Conservation (phyloP, 129 eudicot species). For the Rutidosis leptorrhynchoides region DNA sequence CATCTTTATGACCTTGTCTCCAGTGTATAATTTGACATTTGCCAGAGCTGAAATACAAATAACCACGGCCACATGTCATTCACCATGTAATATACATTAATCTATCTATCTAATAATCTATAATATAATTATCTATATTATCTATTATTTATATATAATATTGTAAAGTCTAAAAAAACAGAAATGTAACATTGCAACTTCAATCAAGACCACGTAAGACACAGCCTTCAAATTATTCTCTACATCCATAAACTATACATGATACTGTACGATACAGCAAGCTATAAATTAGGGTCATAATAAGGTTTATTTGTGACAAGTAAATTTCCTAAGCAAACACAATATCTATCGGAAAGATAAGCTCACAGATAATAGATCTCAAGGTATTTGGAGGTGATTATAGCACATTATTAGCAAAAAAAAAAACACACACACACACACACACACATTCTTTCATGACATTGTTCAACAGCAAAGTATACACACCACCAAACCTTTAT, state of each 20-base stretch:
- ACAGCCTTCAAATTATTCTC: neutral
- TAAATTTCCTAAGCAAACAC: neutral
- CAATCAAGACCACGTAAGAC: neutral
- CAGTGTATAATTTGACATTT: conserved; percentile 89
- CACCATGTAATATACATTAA: neutral
- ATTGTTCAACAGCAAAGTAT: neutral
- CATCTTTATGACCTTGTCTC: conserved; percentile 94
- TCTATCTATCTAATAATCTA: no score
- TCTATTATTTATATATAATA: no score
- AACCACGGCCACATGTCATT: conserved; percentile 4
- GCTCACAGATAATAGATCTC: neutral
- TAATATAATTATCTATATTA: no score
- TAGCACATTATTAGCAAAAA: neutral
- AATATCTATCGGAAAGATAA: neutral
- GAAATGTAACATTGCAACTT: neutral
- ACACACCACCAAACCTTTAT: conserved; percentile 9
- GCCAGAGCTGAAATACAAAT: conserved; percentile 62
- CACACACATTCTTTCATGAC: neutral
- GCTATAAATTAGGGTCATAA: neutral
- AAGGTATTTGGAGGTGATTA: neutral
- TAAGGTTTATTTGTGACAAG: neutral
- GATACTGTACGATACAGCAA: neutral
- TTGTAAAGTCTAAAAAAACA: neutral
- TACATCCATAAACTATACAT: neutral
- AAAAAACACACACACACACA: no score